Percentiles rank a stretch among this genome's conserved stretches.
Evolutionary conservation across 805 yeast species (phyloP).

Genomic region (Ogataea methylovora): DNA sequence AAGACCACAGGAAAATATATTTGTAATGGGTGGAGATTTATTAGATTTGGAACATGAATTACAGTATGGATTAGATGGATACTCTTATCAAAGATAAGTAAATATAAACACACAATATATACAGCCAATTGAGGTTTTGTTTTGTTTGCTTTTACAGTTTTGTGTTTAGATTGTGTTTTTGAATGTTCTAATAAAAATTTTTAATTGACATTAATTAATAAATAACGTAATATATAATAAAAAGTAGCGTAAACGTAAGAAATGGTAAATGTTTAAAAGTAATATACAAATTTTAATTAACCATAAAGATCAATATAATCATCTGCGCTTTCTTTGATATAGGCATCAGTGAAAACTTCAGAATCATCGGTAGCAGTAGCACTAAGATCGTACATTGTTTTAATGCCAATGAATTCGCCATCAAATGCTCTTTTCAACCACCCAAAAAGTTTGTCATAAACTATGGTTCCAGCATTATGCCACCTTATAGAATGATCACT

Average conservation of each 20-base stretch:
- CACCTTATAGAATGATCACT: slow-evolving; percentile 76
- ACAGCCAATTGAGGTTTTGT: no score
- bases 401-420: slow-evolving; percentile 1
- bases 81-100: no score
- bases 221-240: no score
- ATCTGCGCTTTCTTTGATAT: no score
- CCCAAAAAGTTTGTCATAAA: slow-evolving; percentile 58
- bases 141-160: no score
- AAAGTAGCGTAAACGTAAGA: no score
- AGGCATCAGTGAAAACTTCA: no score
- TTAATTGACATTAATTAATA: no score
- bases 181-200: no score
- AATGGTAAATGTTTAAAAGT: no score
- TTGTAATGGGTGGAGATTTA: slow-evolving; percentile 12
- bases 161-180: no score
- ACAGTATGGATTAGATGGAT: slow-evolving; percentile 62
- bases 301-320: neutral
- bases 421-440: slow-evolving; percentile 64
- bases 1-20: slow-evolving; percentile 47
- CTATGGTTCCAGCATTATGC: slow-evolving; percentile 73
- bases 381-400: neutral
- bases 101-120: no score
- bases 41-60: slow-evolving; percentile 55
- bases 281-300: neutral
- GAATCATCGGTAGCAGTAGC: neutral